Base-by-base conservation (phyloP, 169 alveolate genomes). In the Pseudocohnilembus persalinus region DNA sequence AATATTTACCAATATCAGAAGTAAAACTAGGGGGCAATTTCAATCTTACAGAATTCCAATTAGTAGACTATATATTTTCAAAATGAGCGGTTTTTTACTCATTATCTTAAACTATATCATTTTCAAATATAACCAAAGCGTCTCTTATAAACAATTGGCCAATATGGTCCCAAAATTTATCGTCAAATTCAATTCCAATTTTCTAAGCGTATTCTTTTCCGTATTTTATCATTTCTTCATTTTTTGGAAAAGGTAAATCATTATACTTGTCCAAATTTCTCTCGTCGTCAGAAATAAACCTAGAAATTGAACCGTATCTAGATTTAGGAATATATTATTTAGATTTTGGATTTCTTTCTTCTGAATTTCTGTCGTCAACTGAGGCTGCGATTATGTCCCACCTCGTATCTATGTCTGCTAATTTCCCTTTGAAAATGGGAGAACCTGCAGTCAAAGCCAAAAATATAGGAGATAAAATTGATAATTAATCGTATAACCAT, bases 31-130 rank as follows among this genome's bases (percentile, higher is more conserved):
- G 98, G 0, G 99, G 99, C 0, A 98, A 98, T 93, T 99, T 99
- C 93, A 98, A 97, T 73, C 99, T 96, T 31, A 99, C 97, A 28
- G 99, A 94, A 88, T 97, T 97, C 99, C 99, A 99, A 93, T 99
- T 98, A 25, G 99, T 96, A 31, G 98, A 93, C 91, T 98, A 97
- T 49, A 99, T 91, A 80, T 95, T 95, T 89, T 98, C 99, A 86
- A 98, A 98, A 86, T 98, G 99, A 31, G 93, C 92, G 24, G 95
- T 89, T 28, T 82, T 84, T 25, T 77, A 83, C 76, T 88, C 75
- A 86, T 92, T 93, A 74, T 77, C 85, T 28, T 85, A 76, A 49
- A 74, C 85, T 31, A 87, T 89, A 78, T 86, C 87, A 65, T 93
- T 84, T 29, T 86, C 83, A 90, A 94, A 98, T 31, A 98, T 94